phyloP scores from a whole-genome alignment of 2,329 filamentous ascomycete genomes.

The Aspergillus glaucus region DNA sequence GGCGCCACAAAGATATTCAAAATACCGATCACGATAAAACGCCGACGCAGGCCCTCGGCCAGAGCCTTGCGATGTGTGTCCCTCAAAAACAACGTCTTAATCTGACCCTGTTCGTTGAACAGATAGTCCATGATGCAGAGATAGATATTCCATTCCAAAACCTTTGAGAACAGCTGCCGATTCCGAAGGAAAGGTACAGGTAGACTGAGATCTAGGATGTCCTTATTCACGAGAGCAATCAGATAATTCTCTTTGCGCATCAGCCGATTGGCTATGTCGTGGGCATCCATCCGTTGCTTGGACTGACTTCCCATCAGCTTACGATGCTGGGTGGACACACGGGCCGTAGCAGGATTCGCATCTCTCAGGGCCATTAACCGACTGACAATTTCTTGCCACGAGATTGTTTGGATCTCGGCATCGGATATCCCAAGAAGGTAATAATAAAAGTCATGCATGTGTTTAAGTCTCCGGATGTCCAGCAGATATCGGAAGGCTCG shows the following conservation, averaged over 20 bases:
- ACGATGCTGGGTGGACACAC: constrained; percentile 52
- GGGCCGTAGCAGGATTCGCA: constrained; percentile 75
- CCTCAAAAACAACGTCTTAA: constrained; percentile 78
- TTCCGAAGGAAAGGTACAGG: constrained; percentile 76
- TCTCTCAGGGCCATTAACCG: constrained; percentile 79
- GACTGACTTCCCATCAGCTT: constrained; percentile 72
- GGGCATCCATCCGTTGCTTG: constrained; percentile 88
- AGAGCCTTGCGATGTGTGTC: constrained; percentile 72
- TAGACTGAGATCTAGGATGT: constrained; percentile 79
- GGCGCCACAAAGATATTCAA: constrained; percentile 84
- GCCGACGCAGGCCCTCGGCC: constrained; percentile 67
- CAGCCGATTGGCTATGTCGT: constrained; percentile 91
- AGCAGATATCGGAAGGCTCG: constrained; percentile 68
- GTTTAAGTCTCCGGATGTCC: constrained; percentile 64
- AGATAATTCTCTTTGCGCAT: constrained; percentile 98
- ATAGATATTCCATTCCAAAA: constrained; percentile 85
- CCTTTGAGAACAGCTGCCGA: constrained; percentile 78
- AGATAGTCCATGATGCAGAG: constrained; percentile 89
- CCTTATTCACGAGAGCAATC: constrained; percentile 96
- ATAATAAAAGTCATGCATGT: constrained; percentile 80
- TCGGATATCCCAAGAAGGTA: constrained; percentile 77
- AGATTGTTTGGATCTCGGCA: constrained; percentile 85
- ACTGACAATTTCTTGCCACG: constrained; percentile 85
- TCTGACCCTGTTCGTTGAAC: constrained; percentile 82
- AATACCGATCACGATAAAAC: constrained; percentile 75